A percentile compares a stretch with the other conserved stretches of the same genome.
phyloP scores from a whole-genome alignment of 805 yeast species.

The Kurtzmaniella cleridarum region DNA sequence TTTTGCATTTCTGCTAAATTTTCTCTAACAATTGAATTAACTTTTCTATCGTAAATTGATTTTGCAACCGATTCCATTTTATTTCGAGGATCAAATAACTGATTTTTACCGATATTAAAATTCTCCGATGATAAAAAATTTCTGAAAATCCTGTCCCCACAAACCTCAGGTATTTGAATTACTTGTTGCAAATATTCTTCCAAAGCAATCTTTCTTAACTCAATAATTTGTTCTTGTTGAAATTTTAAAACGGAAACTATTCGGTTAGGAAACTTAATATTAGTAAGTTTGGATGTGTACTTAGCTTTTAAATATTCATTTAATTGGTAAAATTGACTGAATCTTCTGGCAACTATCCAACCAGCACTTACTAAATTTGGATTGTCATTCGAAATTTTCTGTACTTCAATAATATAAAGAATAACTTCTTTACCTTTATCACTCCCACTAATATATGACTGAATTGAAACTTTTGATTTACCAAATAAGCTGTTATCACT shows the following conservation, averaged over 20 bases:
- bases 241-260: constrained; percentile 62
- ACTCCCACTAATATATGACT: constrained; percentile 50
- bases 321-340: constrained; percentile 72
- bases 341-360: constrained; percentile 90
- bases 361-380: constrained; percentile 54
- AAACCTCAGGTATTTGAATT: constrained; percentile 59
- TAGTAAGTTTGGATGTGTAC: constrained; percentile 43
- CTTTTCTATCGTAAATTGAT: constrained; percentile 26
- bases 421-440: constrained; percentile 57
- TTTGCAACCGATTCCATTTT: constrained; percentile 28
- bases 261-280: constrained; percentile 53
- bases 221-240: constrained; percentile 59
- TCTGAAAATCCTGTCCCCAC: constrained; percentile 68
- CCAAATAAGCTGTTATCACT: constrained; percentile 73
- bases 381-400: constrained; percentile 37
- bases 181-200: constrained; percentile 58
- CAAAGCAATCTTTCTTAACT: constrained; percentile 55
- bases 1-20: constrained; percentile 46
- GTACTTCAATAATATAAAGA: constrained; percentile 73
- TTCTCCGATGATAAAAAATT: constrained; percentile 72
- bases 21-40: constrained; percentile 14
- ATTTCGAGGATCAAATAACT: constrained; percentile 17
- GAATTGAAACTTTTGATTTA: constrained; percentile 51
- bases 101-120: constrained; percentile 34
- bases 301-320: constrained; percentile 55